Percentiles rank a stretch among this genome's conserved stretches.
Conservation (phyloP, 2,329 filamentous ascomycete genomes). For the Curvularia sp. region DNA sequence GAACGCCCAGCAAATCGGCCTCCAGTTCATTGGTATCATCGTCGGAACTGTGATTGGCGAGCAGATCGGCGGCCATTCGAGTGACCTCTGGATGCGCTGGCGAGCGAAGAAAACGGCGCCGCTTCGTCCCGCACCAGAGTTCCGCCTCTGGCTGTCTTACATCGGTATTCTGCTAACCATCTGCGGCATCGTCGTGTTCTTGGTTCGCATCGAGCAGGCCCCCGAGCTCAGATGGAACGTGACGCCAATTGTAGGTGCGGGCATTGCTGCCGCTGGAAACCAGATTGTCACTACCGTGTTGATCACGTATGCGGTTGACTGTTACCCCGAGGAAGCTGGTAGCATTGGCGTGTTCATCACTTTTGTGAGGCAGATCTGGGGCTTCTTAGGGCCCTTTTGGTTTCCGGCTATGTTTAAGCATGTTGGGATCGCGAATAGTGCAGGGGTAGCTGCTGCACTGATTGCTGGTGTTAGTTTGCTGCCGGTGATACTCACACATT, state of each 20-base stretch:
- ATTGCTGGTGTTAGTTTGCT: constrained; percentile 35
- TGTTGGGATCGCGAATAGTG: constrained; percentile 47
- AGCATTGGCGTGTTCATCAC: constrained; percentile 66
- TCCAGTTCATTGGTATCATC: constrained; percentile 65
- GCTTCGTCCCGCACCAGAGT: constrained; percentile 60
- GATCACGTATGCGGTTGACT: constrained; percentile 67
- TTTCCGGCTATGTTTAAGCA: constrained; percentile 51
- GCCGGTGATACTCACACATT: constrained; percentile 36
- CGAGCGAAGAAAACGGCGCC: constrained; percentile 45
- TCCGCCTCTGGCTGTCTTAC: constrained; percentile 65
- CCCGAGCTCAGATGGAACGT: constrained; percentile 59
- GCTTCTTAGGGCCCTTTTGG: constrained; percentile 54
- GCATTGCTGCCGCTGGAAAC: constrained; percentile 61
- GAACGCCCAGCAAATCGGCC: constrained; percentile 64
- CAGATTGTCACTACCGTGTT: constrained; percentile 67
- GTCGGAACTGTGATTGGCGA: constrained; percentile 65
- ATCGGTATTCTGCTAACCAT: constrained; percentile 60
- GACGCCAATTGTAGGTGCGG: constrained; percentile 63
- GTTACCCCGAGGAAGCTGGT: constrained; percentile 60
- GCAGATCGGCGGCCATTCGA: constrained; percentile 62
- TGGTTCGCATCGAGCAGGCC: constrained; percentile 59
- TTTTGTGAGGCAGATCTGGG: constrained; percentile 60
- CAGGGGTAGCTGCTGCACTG: constrained; percentile 48
- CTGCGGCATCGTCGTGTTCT: constrained; percentile 62
- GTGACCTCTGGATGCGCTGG: constrained; percentile 61